Base-by-base conservation (phyloP, 257 asterid species). In the Fraxinus anomala region DNA sequence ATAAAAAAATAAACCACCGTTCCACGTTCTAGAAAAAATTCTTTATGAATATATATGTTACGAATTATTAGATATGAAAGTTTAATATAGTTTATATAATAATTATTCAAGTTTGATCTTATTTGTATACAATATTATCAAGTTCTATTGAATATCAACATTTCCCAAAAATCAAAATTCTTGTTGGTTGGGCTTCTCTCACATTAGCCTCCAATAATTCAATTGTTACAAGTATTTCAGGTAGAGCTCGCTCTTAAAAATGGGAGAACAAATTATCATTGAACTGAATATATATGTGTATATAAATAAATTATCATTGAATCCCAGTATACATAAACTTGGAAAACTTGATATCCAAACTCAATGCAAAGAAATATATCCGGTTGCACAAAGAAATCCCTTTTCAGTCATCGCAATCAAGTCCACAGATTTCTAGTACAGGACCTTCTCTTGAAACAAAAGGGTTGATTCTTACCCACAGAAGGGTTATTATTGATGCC, bases 401-500 rank as follows among this genome's bases (percentile, higher is more conserved):
- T 0, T 39, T 36, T 12, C 47, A 83, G 80, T 92, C 89, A 26
- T 91, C 94, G 36, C 99, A 94, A 67, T 92, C 81, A 79, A 94
- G 88, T 16, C 96, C 96, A 24, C 99, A 94, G 2, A 92, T 85
- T 76, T 91, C 97, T 5, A 94, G 87, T 3, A 91, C 73, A 9
- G 97, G 97, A 8, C 97, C 97, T 3, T 91, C 96, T 77, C 92
- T 89, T 31, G 97, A 91, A 59, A 94, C 89, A 24, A 94, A 94
- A 0, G 99, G 99, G 85, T 92, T 90, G 69, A 94, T 80, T 81
- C 99, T 83, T 0, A 94, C 97, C 99, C 99, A 94, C 77, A 92
- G 44, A 7, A 94, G 90, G 44, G 97, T 91, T 56, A 94, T 28
- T 51, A 94, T 86, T 1, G 99, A 92, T 10, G 97, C 86, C 30